These are phyloP conservation scores for Maudiozyma serrabonitensis DNA, from an alignment of 805 yeast genomes.

Conservation along the genomic window DNA sequence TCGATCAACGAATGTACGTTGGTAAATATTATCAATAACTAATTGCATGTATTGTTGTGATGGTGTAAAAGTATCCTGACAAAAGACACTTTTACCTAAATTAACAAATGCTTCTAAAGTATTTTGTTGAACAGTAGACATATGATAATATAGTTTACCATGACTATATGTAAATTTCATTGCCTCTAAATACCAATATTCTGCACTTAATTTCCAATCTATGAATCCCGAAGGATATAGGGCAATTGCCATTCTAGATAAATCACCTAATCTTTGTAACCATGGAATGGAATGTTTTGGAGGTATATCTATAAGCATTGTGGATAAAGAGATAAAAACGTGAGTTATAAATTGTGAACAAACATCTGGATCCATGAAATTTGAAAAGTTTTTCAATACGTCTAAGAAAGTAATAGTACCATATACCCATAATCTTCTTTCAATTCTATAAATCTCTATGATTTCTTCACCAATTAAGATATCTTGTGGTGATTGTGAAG, in stretches of 20 bases:
- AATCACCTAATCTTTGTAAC: conserved; percentile 79
- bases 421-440: conserved; percentile 76
- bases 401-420: conserved; percentile 76
- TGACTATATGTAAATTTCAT: conserved; percentile 69
- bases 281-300: conserved; percentile 37
- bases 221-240: conserved; percentile 67
- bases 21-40: conserved; percentile 71
- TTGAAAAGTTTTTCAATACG: conserved; percentile 63
- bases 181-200: conserved; percentile 72
- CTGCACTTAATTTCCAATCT: conserved; percentile 79
- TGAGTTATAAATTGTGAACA: conserved; percentile 66
- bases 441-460: conserved; percentile 67
- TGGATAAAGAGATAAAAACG: conserved; percentile 47
- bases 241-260: conserved; percentile 82
- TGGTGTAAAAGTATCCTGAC: conserved; percentile 78
- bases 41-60: conserved; percentile 67
- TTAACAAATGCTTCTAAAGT: conserved; percentile 67
- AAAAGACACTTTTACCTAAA: conserved; percentile 67
- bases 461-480: conserved; percentile 51
- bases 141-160: conserved; percentile 79
- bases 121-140: conserved; percentile 73
- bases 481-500: conserved; percentile 46
- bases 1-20: conserved; percentile 35
- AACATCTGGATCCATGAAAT: conserved; percentile 68
- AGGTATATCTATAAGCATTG: conserved; percentile 32